phyloP scores from a whole-genome alignment of 805 yeast species.

The Candida khao-thaluensis region DNA sequence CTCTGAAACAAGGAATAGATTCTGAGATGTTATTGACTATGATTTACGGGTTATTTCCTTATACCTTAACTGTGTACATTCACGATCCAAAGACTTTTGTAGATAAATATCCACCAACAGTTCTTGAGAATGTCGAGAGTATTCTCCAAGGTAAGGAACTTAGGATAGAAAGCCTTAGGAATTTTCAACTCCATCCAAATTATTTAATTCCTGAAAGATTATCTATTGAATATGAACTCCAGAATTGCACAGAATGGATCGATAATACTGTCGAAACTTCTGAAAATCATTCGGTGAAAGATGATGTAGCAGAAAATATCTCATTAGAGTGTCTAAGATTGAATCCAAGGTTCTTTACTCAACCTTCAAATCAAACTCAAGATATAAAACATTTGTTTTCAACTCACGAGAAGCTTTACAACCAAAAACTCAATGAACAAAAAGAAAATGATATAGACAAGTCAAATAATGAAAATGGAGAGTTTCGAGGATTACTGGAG shows the following conservation, averaged over 20 bases:
- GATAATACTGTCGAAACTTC: not conserved
- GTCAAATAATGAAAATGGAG: not conserved
- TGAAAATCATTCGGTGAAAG: too few relatives aligned
- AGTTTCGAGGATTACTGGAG: not conserved
- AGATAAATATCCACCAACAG: conserved; percentile 8
- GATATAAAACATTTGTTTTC: conserved; percentile 25
- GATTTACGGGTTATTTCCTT: conserved; percentile 59
- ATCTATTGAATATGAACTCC: conserved; percentile 18
- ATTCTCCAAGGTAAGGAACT: not conserved
- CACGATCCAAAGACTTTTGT: conserved; percentile 40
- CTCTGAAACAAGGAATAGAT: conserved; percentile 8
- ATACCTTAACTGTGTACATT: conserved; percentile 44
- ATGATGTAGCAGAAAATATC: conserved; percentile 21
- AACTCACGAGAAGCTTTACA: conserved; percentile 35
- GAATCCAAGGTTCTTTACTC: conserved; percentile 20
- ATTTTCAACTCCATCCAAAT: conserved; percentile 50
- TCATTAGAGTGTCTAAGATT: conserved; percentile 24
- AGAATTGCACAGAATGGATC: conserved; percentile 23
- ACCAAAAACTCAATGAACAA: conserved; percentile 11
- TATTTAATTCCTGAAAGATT: conserved; percentile 29
- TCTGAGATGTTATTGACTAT: conserved; percentile 42
- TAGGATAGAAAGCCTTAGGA: conserved; percentile 20
- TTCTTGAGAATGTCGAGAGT: not conserved
- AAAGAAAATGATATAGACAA: not conserved
- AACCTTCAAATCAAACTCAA: conserved; percentile 24